Evolutionary conservation across 208 protist genomes (phyloP).

Genomic region (Leishmania arabica): DNA sequence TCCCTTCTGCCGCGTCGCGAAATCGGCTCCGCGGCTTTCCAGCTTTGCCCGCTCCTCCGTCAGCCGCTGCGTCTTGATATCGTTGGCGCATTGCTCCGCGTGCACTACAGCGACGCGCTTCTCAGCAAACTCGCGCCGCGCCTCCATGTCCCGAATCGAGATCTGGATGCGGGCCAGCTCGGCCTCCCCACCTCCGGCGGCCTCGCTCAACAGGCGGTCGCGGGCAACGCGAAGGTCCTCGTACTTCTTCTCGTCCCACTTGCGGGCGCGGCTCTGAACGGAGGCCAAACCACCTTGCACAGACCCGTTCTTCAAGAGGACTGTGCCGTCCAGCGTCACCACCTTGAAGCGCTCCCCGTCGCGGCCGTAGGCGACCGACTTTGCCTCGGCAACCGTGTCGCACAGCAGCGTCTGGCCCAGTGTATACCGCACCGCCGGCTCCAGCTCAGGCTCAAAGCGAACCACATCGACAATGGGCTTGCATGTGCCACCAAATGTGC

Average conservation of each 20-base stretch:
- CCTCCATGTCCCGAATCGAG: conserved; percentile 65
- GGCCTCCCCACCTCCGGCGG: conserved; percentile 59
- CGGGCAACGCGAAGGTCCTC: conserved; percentile 71
- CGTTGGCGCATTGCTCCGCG: conserved; percentile 39
- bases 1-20: conserved; percentile 17
- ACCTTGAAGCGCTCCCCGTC: conserved; percentile 89
- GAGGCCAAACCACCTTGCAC: conserved; percentile 94
- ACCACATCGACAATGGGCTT: conserved; percentile 95
- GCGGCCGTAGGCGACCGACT: conserved; percentile 80
- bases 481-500: conserved; percentile 89
- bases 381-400: conserved; percentile 93
- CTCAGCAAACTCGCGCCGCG: conserved; percentile 62
- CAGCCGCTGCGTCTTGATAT: conserved; percentile 41
- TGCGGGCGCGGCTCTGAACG: conserved; percentile 81
- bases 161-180: conserved; percentile 75
- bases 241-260: conserved; percentile 94
- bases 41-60: conserved; percentile 32
- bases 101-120: conserved; percentile 50
- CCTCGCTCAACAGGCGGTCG: conserved; percentile 73
- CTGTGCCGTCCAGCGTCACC: conserved; percentile 95
- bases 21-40: conserved; percentile 14
- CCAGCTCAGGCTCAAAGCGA: conserved; percentile 80
- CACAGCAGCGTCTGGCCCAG: conserved; percentile 97
- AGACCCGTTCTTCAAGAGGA: conserved; percentile 95
- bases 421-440: conserved; percentile 94